phyloP scores from a whole-genome alignment of 2,329 filamentous ascomycete species.

The Diaporthe ilicicola region DNA sequence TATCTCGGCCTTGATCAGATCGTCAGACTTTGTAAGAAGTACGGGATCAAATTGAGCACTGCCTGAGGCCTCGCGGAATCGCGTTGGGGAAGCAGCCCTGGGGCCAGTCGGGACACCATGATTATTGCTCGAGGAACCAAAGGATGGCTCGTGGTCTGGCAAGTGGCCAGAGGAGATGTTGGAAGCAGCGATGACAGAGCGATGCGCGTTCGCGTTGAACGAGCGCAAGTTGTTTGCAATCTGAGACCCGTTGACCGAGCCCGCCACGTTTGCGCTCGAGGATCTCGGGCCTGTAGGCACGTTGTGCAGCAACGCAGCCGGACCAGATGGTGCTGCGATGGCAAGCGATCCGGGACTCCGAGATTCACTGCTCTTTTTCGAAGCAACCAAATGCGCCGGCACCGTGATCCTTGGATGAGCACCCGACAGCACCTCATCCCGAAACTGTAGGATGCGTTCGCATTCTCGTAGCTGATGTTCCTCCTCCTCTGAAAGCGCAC shows the following conservation, averaged over 20 bases:
- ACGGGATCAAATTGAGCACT: constrained; percentile 81
- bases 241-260: constrained; percentile 25
- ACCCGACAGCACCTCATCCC: constrained; percentile 82
- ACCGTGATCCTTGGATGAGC: constrained; percentile 72
- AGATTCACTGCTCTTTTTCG: constrained; percentile 34
- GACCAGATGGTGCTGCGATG: constrained; percentile 33
- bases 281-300: constrained; percentile 30
- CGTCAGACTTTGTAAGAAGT: constrained; percentile 85
- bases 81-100: constrained; percentile 45
- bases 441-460: constrained; percentile 81
- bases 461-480: constrained; percentile 73
- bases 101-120: constrained; percentile 28
- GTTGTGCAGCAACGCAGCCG: constrained; percentile 22
- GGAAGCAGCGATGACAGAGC: constrained; percentile 40
- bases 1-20: constrained; percentile 82
- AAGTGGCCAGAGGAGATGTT: constrained; percentile 21
- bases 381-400: constrained; percentile 50
- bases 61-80: constrained; percentile 51
- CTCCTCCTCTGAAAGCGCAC: constrained; percentile 54
- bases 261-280: constrained; percentile 30
- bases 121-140: constrained; percentile 3
- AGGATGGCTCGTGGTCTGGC: constrained; percentile 35
- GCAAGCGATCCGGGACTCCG: constrained; percentile 37
- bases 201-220: constrained; percentile 48
- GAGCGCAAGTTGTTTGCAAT: constrained; percentile 44